Conservation (phyloP, 306 rosid genomes). For the Dryas alaskensis region DNA sequence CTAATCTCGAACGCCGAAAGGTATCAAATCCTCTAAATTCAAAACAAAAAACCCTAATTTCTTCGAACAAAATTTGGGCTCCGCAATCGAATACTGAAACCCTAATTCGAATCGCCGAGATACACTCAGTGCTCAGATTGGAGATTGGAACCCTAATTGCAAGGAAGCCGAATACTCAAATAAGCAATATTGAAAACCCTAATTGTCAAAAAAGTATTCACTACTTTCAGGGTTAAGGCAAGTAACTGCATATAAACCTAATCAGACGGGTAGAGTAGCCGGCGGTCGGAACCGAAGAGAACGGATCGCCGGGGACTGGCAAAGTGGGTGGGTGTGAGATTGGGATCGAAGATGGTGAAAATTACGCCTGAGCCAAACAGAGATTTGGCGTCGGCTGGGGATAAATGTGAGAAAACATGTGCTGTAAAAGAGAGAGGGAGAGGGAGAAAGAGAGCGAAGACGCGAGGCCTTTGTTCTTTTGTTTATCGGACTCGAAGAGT, state of each 20-base stretch:
- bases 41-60: slow-evolving; percentile 23
- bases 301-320: slow-evolving; percentile 33
- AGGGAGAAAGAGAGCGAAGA: slow-evolving; percentile 29
- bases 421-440: slow-evolving; percentile 31
- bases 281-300: slow-evolving; percentile 26
- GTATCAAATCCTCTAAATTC: background rate
- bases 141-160: slow-evolving; percentile 42
- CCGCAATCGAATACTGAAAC: slow-evolving; percentile 22
- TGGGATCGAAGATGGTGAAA: slow-evolving; percentile 39
- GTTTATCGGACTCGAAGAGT: slow-evolving; percentile 31
- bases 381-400: slow-evolving; percentile 39
- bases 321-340: slow-evolving; percentile 2
- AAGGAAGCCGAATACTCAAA: slow-evolving; percentile 1
- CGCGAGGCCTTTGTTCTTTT: background rate
- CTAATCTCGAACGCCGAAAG: slow-evolving; percentile 26
- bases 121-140: slow-evolving; percentile 24
- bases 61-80: background rate
- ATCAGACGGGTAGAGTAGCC: background rate
- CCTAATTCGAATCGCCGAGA: slow-evolving; percentile 31
- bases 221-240: background rate
- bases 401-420: slow-evolving; percentile 43
- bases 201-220: background rate
- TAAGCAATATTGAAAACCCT: slow-evolving; percentile 13
- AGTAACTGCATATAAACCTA: background rate
- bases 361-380: slow-evolving; percentile 23